A percentile compares a stretch with the other conserved stretches of the same genome.
These are phyloP conservation scores for Lepraria neglecta DNA, from an alignment of 495 filamentous ascomycete species.

Conservation along the genomic window DNA sequence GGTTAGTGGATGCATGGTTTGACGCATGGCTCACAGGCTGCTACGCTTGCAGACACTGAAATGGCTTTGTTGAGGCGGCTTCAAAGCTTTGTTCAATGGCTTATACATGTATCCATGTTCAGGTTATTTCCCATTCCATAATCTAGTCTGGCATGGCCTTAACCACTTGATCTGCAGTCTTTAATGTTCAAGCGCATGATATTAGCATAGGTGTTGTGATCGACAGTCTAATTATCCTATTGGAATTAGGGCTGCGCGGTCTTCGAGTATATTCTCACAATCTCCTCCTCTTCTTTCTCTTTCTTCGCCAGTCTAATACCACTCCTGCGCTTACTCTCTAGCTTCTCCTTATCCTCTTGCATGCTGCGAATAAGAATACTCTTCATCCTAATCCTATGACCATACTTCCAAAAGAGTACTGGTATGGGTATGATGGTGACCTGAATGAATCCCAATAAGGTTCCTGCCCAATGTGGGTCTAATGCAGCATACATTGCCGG, in stretches of 20 bases:
- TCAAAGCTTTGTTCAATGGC: too few relatives aligned
- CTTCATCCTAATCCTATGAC: conserved; percentile 57
- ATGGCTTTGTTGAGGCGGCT: too few relatives aligned
- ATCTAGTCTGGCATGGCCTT: too few relatives aligned
- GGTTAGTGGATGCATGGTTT: too few relatives aligned
- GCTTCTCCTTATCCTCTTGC: conserved; percentile 60
- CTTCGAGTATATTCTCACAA: not conserved
- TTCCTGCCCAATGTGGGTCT: conserved; percentile 73
- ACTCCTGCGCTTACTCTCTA: conserved; percentile 16
- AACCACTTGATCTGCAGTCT: too few relatives aligned
- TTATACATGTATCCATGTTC: too few relatives aligned
- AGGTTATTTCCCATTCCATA: too few relatives aligned
- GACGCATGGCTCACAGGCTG: too few relatives aligned
- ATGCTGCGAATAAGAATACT: conserved; percentile 62
- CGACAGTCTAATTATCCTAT: not conserved
- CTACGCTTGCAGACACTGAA: too few relatives aligned
- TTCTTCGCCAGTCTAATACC: not conserved
- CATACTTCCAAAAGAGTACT: conserved; percentile 70
- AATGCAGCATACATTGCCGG: conserved; percentile 63
- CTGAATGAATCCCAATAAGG: conserved; percentile 64
- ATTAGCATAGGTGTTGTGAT: too few relatives aligned
- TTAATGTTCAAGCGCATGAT: too few relatives aligned
- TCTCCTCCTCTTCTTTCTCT: conserved; percentile 9
- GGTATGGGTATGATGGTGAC: conserved; percentile 69
- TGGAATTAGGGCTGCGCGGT: not conserved